phyloP scores from a whole-genome alignment of 2,329 filamentous ascomycete genomes.

The Penicillium sp. region DNA sequence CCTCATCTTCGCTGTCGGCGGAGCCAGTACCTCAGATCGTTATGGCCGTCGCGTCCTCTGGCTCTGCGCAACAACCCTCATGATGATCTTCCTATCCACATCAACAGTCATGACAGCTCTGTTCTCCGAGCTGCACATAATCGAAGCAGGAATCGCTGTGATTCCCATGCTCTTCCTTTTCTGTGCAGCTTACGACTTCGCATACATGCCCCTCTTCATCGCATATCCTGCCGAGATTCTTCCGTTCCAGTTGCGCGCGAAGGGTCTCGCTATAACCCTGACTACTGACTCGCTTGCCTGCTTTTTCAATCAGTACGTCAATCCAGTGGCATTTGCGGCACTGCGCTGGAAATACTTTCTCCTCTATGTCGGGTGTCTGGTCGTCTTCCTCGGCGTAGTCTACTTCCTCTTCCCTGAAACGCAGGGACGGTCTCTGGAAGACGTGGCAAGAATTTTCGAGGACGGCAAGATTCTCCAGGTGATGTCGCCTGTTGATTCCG shows the following conservation, averaged over 20 bases:
- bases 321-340: slow-evolving; percentile 41
- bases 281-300: slow-evolving; percentile 28
- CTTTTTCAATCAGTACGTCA: slow-evolving; percentile 45
- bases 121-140: slow-evolving; percentile 21
- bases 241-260: slow-evolving; percentile 39
- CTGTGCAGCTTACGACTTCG: slow-evolving; percentile 32
- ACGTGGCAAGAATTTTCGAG: slow-evolving; percentile 10
- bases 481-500: neutral
- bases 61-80: slow-evolving; percentile 18
- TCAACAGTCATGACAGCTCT: slow-evolving; percentile 23
- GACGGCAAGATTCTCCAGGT: neutral
- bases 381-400: slow-evolving; percentile 23
- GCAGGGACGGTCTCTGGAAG: slow-evolving; percentile 9
- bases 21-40: slow-evolving; percentile 22
- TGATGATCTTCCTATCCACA: slow-evolving; percentile 24
- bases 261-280: slow-evolving; percentile 32
- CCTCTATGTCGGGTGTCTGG: slow-evolving; percentile 40
- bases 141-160: slow-evolving; percentile 29
- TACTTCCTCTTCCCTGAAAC: slow-evolving; percentile 14
- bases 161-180: slow-evolving; percentile 38
- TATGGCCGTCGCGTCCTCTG: slow-evolving; percentile 24
- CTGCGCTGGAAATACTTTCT: slow-evolving; percentile 46
- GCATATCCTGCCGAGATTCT: slow-evolving; percentile 33
- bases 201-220: slow-evolving; percentile 28
- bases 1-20: slow-evolving; percentile 19